phyloP scores from a whole-genome alignment of 75 land plant genomes.

The Sequoiadendron giganteum region DNA sequence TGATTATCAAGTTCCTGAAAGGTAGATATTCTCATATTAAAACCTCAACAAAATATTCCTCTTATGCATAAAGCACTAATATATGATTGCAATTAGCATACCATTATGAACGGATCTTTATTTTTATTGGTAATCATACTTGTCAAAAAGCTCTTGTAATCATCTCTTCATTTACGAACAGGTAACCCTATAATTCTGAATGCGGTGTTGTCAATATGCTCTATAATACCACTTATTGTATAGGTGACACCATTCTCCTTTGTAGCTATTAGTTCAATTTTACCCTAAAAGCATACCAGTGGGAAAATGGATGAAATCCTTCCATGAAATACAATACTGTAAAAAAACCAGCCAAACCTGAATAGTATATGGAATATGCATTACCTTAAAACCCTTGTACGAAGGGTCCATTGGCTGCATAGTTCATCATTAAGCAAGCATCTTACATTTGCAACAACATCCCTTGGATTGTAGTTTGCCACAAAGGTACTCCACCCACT shows the following conservation, averaged over 20 bases:
- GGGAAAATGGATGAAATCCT: background rate
- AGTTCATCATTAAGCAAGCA: slow-evolving; percentile 62
- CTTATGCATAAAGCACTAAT: background rate
- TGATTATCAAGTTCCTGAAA: slow-evolving; percentile 74
- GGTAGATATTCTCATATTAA: background rate
- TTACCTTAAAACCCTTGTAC: slow-evolving; percentile 93
- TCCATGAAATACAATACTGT: background rate
- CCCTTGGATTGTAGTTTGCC: slow-evolving; percentile 95
- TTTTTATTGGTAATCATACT: slow-evolving; percentile 46
- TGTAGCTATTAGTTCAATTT: slow-evolving; percentile 74
- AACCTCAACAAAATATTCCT: background rate
- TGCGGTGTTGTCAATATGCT: slow-evolving; percentile 75
- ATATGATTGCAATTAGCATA: slow-evolving; percentile 16
- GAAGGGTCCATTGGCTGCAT: slow-evolving; percentile 95
- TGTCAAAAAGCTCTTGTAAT: slow-evolving; percentile 90
- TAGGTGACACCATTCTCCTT: slow-evolving; percentile 74
- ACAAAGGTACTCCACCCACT: slow-evolving; percentile 98
- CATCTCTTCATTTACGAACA: slow-evolving; percentile 86
- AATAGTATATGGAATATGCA: background rate
- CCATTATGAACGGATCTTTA: slow-evolving; percentile 92
- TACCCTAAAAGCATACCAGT: slow-evolving; percentile 40
- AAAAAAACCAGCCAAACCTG: background rate
- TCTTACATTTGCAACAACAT: slow-evolving; percentile 80
- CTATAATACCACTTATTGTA: slow-evolving; percentile 76
- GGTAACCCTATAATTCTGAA: slow-evolving; percentile 88